Base-by-base conservation (phyloP, 73 alveolate species). In the Paramecium sonneborni region DNA sequence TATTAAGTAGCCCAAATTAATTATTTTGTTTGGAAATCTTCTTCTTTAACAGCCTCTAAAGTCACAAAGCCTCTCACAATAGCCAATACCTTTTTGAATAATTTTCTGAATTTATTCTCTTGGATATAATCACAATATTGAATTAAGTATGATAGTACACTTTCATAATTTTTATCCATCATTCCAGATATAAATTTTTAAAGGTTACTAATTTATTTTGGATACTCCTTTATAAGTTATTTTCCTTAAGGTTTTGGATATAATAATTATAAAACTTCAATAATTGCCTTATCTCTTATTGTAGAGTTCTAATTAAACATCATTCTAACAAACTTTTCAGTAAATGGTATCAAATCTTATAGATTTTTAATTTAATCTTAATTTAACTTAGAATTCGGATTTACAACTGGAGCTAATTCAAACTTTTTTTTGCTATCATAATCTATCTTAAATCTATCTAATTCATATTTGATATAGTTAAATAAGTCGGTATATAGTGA, bases 1-100 rank as follows among this genome's bases (percentile, higher is more conserved):
- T 74, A 37, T 39, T 74, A 74, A 74, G 87, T 37, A 34, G 87
- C 87, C 84, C 84, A 62, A 12, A 62, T 62, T 32, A 62, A 62
- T 62, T 62, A 26, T 32, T 26, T 62, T 6, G 26, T 34, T 12
- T 34, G 15, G 1, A 0, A 7, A 21, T 74, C 58, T 2, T 74
- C 39, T 74, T 74, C 87, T 3, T 14, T 37, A 0, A 37, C 87
- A 0, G 56, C 57, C 12, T 74, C 38, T 28, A 11, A 5, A 12
- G 87, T 37, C 5, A 34, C 87, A 37, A 74, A 74, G 2, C 87
- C 87, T 74, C 58, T 37, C 1, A 74, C 10, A 37, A 74, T 37
- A 35, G 37, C 37, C 8, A 39, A 37, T 74, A 20, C 67, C 7
- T 74, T 74, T 38, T 74, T 28, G 35, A 34, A 74, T 18, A 74